phyloP scores from a whole-genome alignment of 352 stramenopile genomes.

The Pythium brachiatum region DNA sequence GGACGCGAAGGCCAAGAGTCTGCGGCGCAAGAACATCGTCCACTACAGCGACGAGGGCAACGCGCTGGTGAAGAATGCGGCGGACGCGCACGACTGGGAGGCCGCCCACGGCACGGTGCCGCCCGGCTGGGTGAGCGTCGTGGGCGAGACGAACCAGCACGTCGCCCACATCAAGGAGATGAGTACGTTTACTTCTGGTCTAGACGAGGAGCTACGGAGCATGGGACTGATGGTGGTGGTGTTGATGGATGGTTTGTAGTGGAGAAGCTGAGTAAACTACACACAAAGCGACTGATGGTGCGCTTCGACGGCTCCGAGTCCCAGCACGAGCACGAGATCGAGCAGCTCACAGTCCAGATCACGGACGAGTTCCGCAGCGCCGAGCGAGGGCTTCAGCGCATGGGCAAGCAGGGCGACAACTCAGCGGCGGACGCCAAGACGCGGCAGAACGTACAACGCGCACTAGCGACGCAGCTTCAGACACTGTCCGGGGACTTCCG shows the following conservation, averaged over 20 bases:
- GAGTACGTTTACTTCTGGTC: slow-evolving; percentile 42
- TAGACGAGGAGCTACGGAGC: neutral
- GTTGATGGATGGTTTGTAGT: slow-evolving; percentile 32
- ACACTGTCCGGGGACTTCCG: slow-evolving; percentile 95
- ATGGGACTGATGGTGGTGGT: neutral
- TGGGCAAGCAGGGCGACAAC: slow-evolving; percentile 69
- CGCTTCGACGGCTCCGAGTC: slow-evolving; percentile 85
- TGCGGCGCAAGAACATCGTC: slow-evolving; percentile 84
- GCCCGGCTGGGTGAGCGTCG: slow-evolving; percentile 76
- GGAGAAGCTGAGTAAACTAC: slow-evolving; percentile 82
- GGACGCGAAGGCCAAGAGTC: slow-evolving; percentile 80
- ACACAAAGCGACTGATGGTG: slow-evolving; percentile 85
- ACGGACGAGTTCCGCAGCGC: slow-evolving; percentile 80
- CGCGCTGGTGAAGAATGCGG: slow-evolving; percentile 60
- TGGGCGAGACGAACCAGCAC: slow-evolving; percentile 78
- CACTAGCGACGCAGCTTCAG: slow-evolving; percentile 97
- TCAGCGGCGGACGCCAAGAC: slow-evolving; percentile 82
- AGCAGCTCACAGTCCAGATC: slow-evolving; percentile 74
- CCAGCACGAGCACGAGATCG: slow-evolving; percentile 84
- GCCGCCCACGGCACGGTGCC: slow-evolving; percentile 37
- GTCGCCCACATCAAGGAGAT: slow-evolving; percentile 77
- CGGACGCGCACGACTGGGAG: slow-evolving; percentile 34
- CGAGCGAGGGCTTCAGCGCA: slow-evolving; percentile 70
- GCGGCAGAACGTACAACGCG: slow-evolving; percentile 81
- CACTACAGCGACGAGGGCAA: slow-evolving; percentile 64